Base-by-base conservation (phyloP, 139 green algal genomes). In the Edaphochlamys debaryana region DNA sequence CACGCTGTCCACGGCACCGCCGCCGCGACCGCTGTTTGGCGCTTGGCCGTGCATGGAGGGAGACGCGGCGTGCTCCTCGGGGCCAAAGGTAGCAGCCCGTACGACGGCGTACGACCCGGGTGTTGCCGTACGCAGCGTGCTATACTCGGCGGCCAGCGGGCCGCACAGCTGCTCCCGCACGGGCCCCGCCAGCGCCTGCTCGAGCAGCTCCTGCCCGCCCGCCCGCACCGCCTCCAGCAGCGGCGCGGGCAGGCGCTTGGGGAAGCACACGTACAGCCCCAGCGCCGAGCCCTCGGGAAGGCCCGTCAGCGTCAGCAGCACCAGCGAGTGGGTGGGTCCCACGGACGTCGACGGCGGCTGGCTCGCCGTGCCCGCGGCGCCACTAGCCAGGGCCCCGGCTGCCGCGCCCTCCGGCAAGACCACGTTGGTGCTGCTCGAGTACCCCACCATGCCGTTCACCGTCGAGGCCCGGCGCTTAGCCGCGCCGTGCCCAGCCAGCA, bases 181-280 rank as follows among this genome's bases (percentile, higher is more conserved):
- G n/a, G 37, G 32, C 1, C 15, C 32, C 3, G 48, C 48, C 34
- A 78, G 70, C 6, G 30, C 70, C 48, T 67, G 70, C 15, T 69
- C 58, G 3, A 80, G 27, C 27, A 80, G 73, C 73, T 80, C 73
- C 73, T 69, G 56, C 56, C 73, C 58, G 73, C 73, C 69, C 20
- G 15, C 38, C 37, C 54, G 36, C 56, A 80, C 73, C 73, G 56
- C 56, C 73, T 69, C 73, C 73, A 80, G 73, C 56, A 80, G 54
- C 37, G 37, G 23, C 56, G 50, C 73, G 29, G 73, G 73, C 56
- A 80, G 58, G 25, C 73, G 73, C 56, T 29, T 29, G 8, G 73
- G 37, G 30, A 80, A 80, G 56, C 73, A 69, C 36, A 80, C 37
- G 56, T 69, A 80, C 54, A 80, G 23, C 25, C 56, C 73, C 56